Percentiles rank a stretch among this genome's conserved stretches.
Conservation (phyloP, 148 eudicot genomes). For the Euryodendron excelsum region DNA sequence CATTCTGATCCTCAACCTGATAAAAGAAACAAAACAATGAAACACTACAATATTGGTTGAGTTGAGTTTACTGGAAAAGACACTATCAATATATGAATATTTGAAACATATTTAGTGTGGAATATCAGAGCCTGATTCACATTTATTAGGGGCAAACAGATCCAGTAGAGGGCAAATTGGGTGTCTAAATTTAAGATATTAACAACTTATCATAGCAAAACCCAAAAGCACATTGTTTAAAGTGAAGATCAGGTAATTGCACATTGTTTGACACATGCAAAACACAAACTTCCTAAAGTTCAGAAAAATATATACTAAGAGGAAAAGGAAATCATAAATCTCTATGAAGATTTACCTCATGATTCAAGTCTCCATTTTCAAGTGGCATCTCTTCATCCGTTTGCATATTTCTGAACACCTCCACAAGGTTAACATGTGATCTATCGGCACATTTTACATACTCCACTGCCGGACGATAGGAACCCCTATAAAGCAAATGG, state of each 20-base stretch:
- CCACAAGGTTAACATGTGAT: slow-evolving; percentile 76
- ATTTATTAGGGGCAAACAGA: not conserved
- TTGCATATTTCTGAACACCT: slow-evolving; percentile 80
- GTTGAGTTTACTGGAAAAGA: not conserved
- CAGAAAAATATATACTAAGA: not conserved
- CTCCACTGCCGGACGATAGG: slow-evolving; percentile 72
- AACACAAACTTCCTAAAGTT: slow-evolving; percentile 8
- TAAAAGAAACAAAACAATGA: not conserved
- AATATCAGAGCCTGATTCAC: not conserved
- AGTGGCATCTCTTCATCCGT: slow-evolving; percentile 66
- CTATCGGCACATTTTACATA: slow-evolving; percentile 66
- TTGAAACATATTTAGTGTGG: not conserved
- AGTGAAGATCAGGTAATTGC: not conserved
- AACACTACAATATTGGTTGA: slow-evolving; percentile 6
- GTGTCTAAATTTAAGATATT: not conserved
- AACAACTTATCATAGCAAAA: not conserved
- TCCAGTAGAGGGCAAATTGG: not conserved
- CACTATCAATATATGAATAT: not conserved
- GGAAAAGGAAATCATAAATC: not conserved
- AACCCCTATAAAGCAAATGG: slow-evolving; percentile 47
- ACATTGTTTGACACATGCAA: not conserved
- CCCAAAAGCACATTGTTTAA: not conserved
- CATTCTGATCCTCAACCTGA: slow-evolving; percentile 51
- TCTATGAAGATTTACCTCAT: slow-evolving; percentile 52
- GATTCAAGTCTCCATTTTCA: slow-evolving; percentile 76